These are phyloP conservation scores for Hyphodiscus hymeniophilus DNA, from an alignment of 495 filamentous ascomycete species.

Conservation along the genomic window DNA sequence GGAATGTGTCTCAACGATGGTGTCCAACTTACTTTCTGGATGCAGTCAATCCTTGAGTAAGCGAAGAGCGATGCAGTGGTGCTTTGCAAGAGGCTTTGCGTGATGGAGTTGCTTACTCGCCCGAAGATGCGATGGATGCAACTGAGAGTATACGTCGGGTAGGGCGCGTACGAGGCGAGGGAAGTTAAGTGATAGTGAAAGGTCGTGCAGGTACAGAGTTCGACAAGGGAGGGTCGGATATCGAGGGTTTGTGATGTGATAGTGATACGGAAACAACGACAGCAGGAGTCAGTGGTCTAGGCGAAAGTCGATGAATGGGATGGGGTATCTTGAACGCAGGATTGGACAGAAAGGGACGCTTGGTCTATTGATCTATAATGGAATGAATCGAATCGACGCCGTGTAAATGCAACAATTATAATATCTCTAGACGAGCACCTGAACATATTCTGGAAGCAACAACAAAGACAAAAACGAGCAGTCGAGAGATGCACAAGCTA, in stretches of 20 bases:
- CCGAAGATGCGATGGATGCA: not conserved
- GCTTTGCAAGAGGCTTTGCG: slow-evolving; percentile 3
- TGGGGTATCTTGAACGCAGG: slow-evolving; percentile 18
- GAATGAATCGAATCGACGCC: slow-evolving; percentile 12
- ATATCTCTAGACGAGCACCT: too few relatives aligned
- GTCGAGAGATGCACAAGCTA: slow-evolving; percentile 36
- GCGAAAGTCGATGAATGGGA: not conserved
- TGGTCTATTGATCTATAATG: slow-evolving; percentile 18
- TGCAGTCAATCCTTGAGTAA: not conserved
- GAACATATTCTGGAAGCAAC: too few relatives aligned
- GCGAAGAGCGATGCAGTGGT: slow-evolving; percentile 9
- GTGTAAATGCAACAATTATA: slow-evolving; percentile 14
- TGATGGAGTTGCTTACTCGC: slow-evolving; percentile 16
- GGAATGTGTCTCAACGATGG: not conserved
- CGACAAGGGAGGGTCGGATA: not conserved
- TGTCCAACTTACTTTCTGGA: slow-evolving; percentile 6
- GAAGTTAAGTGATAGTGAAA: not conserved
- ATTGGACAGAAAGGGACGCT: slow-evolving; percentile 14
- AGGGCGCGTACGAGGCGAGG: not conserved
- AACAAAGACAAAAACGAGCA: slow-evolving; percentile 14
- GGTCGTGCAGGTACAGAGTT: not conserved
- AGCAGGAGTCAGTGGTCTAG: not conserved
- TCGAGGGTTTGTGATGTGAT: not conserved
- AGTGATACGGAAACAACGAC: slow-evolving; percentile 2
- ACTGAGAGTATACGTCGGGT: not conserved